Evolutionary conservation across 2,329 filamentous ascomycete genomes (phyloP).

Genomic region (Chaetomiaceae sp.): DNA sequence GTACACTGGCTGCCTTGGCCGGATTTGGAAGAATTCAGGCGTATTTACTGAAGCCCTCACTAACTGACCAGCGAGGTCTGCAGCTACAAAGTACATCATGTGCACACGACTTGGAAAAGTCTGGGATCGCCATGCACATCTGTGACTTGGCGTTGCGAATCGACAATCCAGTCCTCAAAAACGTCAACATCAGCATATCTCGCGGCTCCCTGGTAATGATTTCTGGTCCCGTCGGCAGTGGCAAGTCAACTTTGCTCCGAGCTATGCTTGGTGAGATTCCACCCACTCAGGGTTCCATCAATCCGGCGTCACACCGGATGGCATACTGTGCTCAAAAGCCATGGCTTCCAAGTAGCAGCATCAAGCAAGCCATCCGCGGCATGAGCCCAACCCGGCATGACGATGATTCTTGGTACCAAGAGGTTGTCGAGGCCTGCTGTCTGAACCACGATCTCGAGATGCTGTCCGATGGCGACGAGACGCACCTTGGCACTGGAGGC

Average conservation of each 20-base stretch:
- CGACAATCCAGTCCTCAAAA: slow-evolving; percentile 17
- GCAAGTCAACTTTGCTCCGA: slow-evolving; percentile 27
- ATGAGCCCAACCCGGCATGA: slow-evolving; percentile 11
- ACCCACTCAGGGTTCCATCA: slow-evolving; percentile 23
- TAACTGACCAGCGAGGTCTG: not conserved
- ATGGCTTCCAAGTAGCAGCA: slow-evolving; percentile 33
- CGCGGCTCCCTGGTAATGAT: slow-evolving; percentile 24
- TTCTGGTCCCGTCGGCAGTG: slow-evolving; percentile 26
- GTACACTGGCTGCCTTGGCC: slow-evolving; percentile 29
- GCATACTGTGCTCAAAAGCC: slow-evolving; percentile 34
- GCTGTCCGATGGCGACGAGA: slow-evolving; percentile 21
- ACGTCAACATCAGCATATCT: slow-evolving; percentile 23
- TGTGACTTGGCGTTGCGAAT: not conserved
- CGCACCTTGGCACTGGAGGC: slow-evolving; percentile 22
- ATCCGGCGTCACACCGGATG: slow-evolving; percentile 25
- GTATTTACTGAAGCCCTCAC: slow-evolving; percentile 26
- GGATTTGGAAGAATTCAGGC: slow-evolving; percentile 35
- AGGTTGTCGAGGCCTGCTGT: slow-evolving; percentile 24
- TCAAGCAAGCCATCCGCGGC: slow-evolving; percentile 29
- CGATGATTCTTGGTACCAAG: slow-evolving; percentile 26
- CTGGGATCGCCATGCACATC: not conserved
- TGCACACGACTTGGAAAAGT: not conserved
- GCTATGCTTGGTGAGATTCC: slow-evolving; percentile 28
- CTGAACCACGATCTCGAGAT: slow-evolving; percentile 24
- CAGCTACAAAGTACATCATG: too few relatives aligned